phyloP scores from a whole-genome alignment of 352 stramenopile genomes.

The Plasmopara muralis region DNA sequence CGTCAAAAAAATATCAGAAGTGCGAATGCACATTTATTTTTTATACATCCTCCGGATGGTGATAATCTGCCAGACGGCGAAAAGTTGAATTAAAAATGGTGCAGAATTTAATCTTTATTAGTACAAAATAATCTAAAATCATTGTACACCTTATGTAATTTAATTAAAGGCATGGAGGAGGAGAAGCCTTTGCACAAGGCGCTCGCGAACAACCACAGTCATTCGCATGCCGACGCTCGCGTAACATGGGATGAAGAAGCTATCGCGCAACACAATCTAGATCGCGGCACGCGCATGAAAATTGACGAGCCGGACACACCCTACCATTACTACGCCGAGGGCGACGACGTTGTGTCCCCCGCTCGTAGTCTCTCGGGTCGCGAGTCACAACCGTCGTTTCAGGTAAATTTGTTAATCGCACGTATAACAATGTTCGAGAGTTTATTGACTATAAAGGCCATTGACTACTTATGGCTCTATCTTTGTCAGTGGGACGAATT shows the following conservation, averaged over 20 bases:
- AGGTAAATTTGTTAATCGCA: constrained; percentile 21
- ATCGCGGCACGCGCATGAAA: constrained; percentile 89
- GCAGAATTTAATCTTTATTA: too few relatives aligned
- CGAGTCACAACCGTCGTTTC: constrained; percentile 32
- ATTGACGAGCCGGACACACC: constrained; percentile 92
- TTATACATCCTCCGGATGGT: too few relatives aligned
- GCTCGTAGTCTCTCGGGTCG: constrained; percentile 43
- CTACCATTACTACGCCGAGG: constrained; percentile 71
- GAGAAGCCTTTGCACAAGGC: constrained; percentile 17
- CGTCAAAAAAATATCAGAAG: too few relatives aligned
- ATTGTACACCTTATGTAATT: too few relatives aligned
- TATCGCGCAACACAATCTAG: constrained; percentile 86
- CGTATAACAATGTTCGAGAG: too few relatives aligned
- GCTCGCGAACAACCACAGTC: constrained; percentile 6
- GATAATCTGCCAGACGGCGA: too few relatives aligned
- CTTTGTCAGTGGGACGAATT: constrained; percentile 56
- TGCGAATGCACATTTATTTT: too few relatives aligned
- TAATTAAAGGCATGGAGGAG: background rate
- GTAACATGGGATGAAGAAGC: constrained; percentile 90
- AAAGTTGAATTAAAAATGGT: too few relatives aligned
- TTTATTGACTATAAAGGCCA: background rate
- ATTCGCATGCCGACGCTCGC: constrained; percentile 22
- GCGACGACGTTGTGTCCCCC: constrained; percentile 35
- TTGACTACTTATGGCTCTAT: background rate
- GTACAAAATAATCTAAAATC: too few relatives aligned